Evolutionary conservation across 441 rosid genomes (phyloP).

Genomic region (Brassica balearica): DNA sequence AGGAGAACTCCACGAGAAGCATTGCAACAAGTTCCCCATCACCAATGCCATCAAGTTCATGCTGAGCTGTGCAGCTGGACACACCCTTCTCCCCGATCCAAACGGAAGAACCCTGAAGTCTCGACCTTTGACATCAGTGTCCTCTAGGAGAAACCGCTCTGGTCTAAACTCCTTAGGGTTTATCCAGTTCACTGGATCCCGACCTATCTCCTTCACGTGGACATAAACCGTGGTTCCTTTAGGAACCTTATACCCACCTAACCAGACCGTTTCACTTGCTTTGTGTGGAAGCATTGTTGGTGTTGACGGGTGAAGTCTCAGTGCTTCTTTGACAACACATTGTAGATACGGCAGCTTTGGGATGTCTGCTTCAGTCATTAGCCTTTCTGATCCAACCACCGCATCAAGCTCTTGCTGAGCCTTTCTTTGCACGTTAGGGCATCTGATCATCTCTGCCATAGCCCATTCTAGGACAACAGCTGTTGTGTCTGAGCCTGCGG

Average conservation of each 20-base stretch:
- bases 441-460: slow-evolving; percentile 81
- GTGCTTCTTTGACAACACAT: slow-evolving; percentile 74
- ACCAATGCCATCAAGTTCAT: slow-evolving; percentile 77
- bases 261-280: slow-evolving; percentile 62
- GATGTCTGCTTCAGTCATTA: slow-evolving; percentile 66
- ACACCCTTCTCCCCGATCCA: slow-evolving; percentile 82
- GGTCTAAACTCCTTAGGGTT: slow-evolving; percentile 72
- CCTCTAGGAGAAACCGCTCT: slow-evolving; percentile 76
- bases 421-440: slow-evolving; percentile 54
- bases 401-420: slow-evolving; percentile 68
- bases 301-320: slow-evolving; percentile 87
- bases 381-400: slow-evolving; percentile 62
- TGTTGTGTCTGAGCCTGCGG: slow-evolving; percentile 88
- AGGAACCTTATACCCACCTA: slow-evolving; percentile 83
- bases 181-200: slow-evolving; percentile 75
- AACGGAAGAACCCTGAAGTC: slow-evolving; percentile 83
- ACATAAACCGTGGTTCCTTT: slow-evolving; percentile 81
- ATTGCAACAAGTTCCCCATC: slow-evolving; percentile 84
- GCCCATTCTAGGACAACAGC: slow-evolving; percentile 84
- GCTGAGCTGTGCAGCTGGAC: slow-evolving; percentile 90
- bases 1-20: slow-evolving; percentile 73
- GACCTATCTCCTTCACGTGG: slow-evolving; percentile 80
- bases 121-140: slow-evolving; percentile 81
- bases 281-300: slow-evolving; percentile 93
- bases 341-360: slow-evolving; percentile 60